These are phyloP conservation scores for Ceratocystiopsis sp. DNA, from an alignment of 2,329 filamentous ascomycete genomes.

Conservation along the genomic window DNA sequence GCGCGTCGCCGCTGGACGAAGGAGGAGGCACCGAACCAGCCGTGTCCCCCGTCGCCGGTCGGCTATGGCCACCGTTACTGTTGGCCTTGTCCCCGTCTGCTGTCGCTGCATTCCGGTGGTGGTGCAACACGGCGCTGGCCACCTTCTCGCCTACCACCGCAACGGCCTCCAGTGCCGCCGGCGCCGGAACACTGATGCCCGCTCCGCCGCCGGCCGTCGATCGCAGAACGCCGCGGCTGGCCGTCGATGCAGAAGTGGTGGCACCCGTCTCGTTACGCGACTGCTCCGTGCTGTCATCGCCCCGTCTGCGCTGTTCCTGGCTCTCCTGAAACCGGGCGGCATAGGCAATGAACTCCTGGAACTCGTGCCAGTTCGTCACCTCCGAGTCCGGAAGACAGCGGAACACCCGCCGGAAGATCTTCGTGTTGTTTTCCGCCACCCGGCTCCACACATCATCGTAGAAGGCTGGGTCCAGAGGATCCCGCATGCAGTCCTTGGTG, in stretches of 20 bases:
- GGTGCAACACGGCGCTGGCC: slow-evolving; percentile 8
- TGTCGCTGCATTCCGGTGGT: neutral
- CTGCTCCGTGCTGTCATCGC: slow-evolving; percentile 17
- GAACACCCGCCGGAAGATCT: slow-evolving; percentile 84
- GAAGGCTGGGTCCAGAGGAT: slow-evolving; percentile 69
- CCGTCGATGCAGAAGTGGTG: too few species aligned
- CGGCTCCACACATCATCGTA: slow-evolving; percentile 77
- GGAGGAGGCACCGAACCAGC: too few species aligned
- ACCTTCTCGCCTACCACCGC: slow-evolving; percentile 21
- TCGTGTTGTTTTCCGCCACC: slow-evolving; percentile 86
- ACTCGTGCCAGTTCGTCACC: slow-evolving; percentile 83
- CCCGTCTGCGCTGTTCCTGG: slow-evolving; percentile 23
- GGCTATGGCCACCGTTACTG: slow-evolving; percentile 11
- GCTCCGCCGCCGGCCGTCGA: slow-evolving; percentile 13
- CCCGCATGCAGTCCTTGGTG: slow-evolving; percentile 83
- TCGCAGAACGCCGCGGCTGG: too few species aligned
- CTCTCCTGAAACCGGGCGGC: slow-evolving; percentile 57
- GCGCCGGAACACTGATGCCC: slow-evolving; percentile 26
- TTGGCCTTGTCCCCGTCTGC: neutral
- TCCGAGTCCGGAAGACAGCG: slow-evolving; percentile 94
- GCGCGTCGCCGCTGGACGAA: neutral
- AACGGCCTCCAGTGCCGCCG: slow-evolving; percentile 16
- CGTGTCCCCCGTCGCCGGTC: neutral
- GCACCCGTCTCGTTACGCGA: slow-evolving; percentile 6
- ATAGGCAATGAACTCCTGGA: slow-evolving; percentile 70